phyloP scores from a whole-genome alignment of 306 rosid species.

The Pyrus betulifolia region DNA sequence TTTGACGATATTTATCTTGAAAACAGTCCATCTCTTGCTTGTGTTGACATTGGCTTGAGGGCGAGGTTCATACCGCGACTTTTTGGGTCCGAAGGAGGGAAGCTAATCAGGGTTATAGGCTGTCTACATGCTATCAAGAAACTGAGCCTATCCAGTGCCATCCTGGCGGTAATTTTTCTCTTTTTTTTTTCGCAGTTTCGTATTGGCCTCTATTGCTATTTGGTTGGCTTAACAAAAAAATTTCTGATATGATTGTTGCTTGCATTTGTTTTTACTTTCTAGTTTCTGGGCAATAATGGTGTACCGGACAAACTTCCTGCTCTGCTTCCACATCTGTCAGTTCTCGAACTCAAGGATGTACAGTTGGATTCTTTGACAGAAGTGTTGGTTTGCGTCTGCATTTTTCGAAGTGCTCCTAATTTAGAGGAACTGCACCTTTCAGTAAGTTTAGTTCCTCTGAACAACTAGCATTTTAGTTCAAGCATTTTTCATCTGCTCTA shows the following conservation, averaged over 20 bases:
- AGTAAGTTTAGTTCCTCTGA: conserved; percentile 7
- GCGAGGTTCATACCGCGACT: not conserved
- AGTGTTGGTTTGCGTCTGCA: conserved; percentile 1
- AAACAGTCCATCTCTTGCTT: conserved; percentile 2
- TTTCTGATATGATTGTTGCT: not conserved
- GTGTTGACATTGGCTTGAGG: conserved; percentile 11
- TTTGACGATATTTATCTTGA: conserved; percentile 4
- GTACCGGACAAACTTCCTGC: conserved; percentile 15
- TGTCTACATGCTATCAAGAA: not conserved
- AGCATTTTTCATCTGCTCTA: not conserved
- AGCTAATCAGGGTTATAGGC: conserved; percentile 14
- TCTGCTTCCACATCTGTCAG: conserved; percentile 6
- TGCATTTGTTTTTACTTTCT: conserved; percentile 5
- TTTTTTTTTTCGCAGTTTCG: not conserved
- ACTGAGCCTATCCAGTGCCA: conserved; percentile 8
- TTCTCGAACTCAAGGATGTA: conserved; percentile 8
- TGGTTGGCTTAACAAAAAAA: not conserved
- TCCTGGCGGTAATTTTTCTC: not conserved
- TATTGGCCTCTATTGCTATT: not conserved
- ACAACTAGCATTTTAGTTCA: not conserved
- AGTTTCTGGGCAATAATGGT: conserved; percentile 3
- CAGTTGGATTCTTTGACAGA: not conserved
- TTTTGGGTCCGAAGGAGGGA: not conserved
- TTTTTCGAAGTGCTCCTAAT: conserved; percentile 23
- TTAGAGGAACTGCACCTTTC: conserved; percentile 19